Evolutionary conservation across 2,329 filamentous ascomycete species (phyloP), one percentile per base, ranked within the genome.

Genomic region (Fusarium sp.): DNA sequence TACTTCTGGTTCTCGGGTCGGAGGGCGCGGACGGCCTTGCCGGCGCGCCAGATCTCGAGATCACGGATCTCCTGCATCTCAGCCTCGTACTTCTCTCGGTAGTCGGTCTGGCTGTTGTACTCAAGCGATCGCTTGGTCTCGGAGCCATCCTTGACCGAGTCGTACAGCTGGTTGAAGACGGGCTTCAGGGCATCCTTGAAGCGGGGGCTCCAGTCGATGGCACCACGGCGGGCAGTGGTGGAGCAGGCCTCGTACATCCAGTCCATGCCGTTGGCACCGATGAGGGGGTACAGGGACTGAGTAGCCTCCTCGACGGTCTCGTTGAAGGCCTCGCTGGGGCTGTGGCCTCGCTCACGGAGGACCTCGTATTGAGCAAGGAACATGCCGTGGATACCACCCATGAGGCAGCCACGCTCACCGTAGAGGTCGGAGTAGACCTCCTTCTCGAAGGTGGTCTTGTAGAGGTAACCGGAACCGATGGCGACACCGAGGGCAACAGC

Each of bases 191-290:
- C 94, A 76, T 95, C 93, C 93, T 98, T 98, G 94, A 99, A 99
- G 82, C 89, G 89, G 84, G 92, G 91, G 82, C 92, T 95, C 96
- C 96, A 99, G 90, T 99, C 96, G 82, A 99, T 97, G 86, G 96
- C 96, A 85, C 96, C 96, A 82, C 96, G 95, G 81, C 96, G 94
- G 80, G 96, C 96, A 64, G 96, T 99, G 82, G 96, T 99, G 72
- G 95, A 98, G 93, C 96, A 99, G 76, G 96, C 96, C 83, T 95
- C 95, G 88, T 97, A 99, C 96, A 99, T 99, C 94, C 97, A 99
- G 89, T 99, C 96, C 96, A 99, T 98, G 81, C 96, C 96, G 86
- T 98, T 93, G 85, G 90, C 90, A 81, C 95, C 96, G 80, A 99
- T 99, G 81, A 99, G 89, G 73, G 96, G 96, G 90, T 99, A 99